Evolutionary conservation across 2,329 filamentous ascomycete genomes (phyloP).

Genomic region (Cytospora piceicola): DNA sequence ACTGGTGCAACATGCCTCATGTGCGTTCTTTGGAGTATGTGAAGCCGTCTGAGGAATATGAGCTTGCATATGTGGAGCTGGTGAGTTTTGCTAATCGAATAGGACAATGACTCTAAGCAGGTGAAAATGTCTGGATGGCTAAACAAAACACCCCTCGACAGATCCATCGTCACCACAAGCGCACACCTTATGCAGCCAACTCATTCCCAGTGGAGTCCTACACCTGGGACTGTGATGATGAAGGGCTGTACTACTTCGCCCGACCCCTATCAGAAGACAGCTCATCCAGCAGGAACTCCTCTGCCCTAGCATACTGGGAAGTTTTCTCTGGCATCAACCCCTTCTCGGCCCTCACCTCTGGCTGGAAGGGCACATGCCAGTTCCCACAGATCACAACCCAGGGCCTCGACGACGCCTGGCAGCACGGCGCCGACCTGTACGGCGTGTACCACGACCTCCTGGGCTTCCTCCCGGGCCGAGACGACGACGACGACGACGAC

Average conservation of each 20-base stretch:
- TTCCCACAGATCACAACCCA: constrained; percentile 79
- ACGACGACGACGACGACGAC: constrained; percentile 38
- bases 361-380: constrained; percentile 75
- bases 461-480: constrained; percentile 63
- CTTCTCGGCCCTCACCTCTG: constrained; percentile 56
- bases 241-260: constrained; percentile 71
- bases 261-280: constrained; percentile 49
- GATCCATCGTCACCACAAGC: constrained; percentile 84
- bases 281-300: constrained; percentile 32
- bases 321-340: constrained; percentile 66
- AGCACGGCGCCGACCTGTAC: constrained; percentile 77
- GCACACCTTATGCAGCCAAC: constrained; percentile 79
- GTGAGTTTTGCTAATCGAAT: constrained; percentile 48
- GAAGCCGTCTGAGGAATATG: constrained; percentile 56
- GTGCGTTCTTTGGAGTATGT: constrained; percentile 70
- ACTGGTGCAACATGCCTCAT: constrained; percentile 90
- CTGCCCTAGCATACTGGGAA: constrained; percentile 67
- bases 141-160: constrained; percentile 35
- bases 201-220: constrained; percentile 75
- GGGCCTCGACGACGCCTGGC: constrained; percentile 74
- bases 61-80: constrained; percentile 76
- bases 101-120: neutral
- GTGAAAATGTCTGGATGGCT: neutral
- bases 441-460: constrained; percentile 75
- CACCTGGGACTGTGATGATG: constrained; percentile 72